Conservation (phyloP, 495 filamentous ascomycete genomes). For the Neurospora intermedia region DNA sequence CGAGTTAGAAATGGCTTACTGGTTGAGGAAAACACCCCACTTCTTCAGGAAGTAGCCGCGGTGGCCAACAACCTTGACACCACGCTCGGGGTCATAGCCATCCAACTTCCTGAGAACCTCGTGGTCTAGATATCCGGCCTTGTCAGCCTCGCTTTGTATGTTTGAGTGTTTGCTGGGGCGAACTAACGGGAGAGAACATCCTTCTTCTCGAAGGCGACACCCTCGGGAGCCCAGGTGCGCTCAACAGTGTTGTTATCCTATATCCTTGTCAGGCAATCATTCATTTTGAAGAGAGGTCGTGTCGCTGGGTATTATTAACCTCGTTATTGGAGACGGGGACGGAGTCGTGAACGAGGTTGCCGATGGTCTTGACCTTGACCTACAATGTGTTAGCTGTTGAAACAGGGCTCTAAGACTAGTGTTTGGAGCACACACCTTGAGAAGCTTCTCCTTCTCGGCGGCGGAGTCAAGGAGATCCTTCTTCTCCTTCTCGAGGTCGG, state of each 20-base stretch:
- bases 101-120: slow-evolving; percentile 82
- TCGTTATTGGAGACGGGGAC: slow-evolving; percentile 90
- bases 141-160: slow-evolving; percentile 25
- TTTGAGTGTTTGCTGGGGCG: slow-evolving; percentile 11
- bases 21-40: slow-evolving; percentile 80
- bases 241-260: slow-evolving; percentile 70
- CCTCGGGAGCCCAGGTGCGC: slow-evolving; percentile 69
- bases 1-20: slow-evolving; percentile 8
- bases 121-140: slow-evolving; percentile 47
- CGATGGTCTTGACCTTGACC: slow-evolving; percentile 71
- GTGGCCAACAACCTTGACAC: slow-evolving; percentile 90
- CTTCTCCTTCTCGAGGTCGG: slow-evolving; percentile 65
- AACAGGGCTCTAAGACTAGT: neutral
- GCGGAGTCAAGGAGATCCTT: slow-evolving; percentile 65
- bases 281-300: neutral
- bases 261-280: slow-evolving; percentile 1
- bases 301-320: slow-evolving; percentile 26
- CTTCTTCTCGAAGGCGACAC: slow-evolving; percentile 53
- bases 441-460: slow-evolving; percentile 56
- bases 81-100: slow-evolving; percentile 88
- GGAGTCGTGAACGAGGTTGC: slow-evolving; percentile 86
- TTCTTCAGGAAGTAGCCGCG: slow-evolving; percentile 85
- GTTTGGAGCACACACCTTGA: slow-evolving; percentile 25
- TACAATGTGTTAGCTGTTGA: slow-evolving; percentile 19
- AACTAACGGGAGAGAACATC: slow-evolving; percentile 21